Conservation (phyloP, 768 basidiomycete species). For the Macrolepiota albuminosa region DNA sequence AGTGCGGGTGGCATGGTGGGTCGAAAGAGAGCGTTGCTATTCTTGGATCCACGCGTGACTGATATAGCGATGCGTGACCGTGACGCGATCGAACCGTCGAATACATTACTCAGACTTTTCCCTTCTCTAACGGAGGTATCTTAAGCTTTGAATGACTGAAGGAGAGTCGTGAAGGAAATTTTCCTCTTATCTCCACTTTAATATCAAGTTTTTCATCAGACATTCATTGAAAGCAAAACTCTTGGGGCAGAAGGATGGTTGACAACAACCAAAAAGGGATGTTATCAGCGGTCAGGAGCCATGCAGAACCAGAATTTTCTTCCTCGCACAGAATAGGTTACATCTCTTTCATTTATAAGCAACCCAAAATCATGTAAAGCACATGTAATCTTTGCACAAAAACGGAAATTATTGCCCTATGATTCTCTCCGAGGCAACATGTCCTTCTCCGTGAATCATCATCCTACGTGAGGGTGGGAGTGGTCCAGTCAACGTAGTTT, state of each 20-base stretch:
- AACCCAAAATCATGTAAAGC: not conserved
- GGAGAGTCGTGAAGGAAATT: not conserved
- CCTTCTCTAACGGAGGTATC: not conserved
- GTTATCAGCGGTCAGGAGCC: not conserved
- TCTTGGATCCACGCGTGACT: slow-evolving; percentile 2
- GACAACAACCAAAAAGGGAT: not conserved
- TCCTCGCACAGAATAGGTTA: not conserved
- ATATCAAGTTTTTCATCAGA: not conserved
- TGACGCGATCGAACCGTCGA: not conserved
- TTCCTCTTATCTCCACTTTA: not conserved
- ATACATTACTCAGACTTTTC: not conserved
- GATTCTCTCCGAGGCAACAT: not conserved
- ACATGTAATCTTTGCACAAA: not conserved
- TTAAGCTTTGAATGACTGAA: not conserved
- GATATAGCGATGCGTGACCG: not conserved
- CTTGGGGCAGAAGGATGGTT: no score
- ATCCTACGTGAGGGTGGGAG: slow-evolving; percentile 30
- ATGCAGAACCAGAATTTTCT: not conserved
- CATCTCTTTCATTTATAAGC: not conserved
- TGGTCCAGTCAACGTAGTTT: slow-evolving; percentile 47
- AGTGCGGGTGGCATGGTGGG: slow-evolving; percentile 22
- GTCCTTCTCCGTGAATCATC: not conserved
- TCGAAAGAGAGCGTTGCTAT: not conserved
- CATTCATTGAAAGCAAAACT: not conserved
- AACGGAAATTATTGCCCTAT: not conserved